These are phyloP conservation scores for Beauveria caledonica DNA, from an alignment of 2,329 filamentous ascomycete species.

Conservation along the genomic window DNA sequence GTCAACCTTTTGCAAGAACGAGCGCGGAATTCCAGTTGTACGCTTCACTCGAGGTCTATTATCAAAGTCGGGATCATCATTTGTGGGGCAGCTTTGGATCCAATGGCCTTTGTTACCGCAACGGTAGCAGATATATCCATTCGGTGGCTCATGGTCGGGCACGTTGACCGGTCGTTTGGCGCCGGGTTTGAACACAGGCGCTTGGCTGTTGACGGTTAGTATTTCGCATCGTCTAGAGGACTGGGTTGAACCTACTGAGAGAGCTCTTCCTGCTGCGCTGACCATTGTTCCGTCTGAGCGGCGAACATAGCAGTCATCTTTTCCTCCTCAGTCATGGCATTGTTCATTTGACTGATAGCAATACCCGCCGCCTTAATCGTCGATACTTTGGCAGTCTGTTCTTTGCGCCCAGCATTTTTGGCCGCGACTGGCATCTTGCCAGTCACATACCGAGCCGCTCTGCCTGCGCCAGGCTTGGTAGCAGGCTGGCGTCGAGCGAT, in stretches of 20 bases:
- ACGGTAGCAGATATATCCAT: constrained; percentile 91
- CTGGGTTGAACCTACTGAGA: constrained; percentile 52
- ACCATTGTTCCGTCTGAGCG: constrained; percentile 85
- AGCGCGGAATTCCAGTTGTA: constrained; percentile 92
- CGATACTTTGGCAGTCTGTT: constrained; percentile 50
- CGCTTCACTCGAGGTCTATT: constrained; percentile 88
- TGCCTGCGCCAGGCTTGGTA: constrained; percentile 74
- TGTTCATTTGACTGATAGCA: constrained; percentile 59
- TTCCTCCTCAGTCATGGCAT: constrained; percentile 84
- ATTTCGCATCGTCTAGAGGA: not conserved
- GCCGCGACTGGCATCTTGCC: constrained; percentile 90
- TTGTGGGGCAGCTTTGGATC: constrained; percentile 98
- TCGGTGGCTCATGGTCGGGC: constrained; percentile 86
- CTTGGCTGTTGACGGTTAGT: constrained; percentile 44
- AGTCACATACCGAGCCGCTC: constrained; percentile 89
- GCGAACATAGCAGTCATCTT: constrained; percentile 89
- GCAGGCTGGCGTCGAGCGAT: constrained; percentile 82
- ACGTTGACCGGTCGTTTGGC: constrained; percentile 64
- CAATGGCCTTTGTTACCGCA: constrained; percentile 98
- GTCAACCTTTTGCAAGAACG: constrained; percentile 91
- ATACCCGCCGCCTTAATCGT: constrained; percentile 47
- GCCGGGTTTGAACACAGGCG: constrained; percentile 51
- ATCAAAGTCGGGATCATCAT: constrained; percentile 93
- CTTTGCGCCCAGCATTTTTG: constrained; percentile 66
- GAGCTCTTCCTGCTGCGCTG: constrained; percentile 87